A percentile compares a stretch with the other conserved stretches of the same genome.
phyloP scores from a whole-genome alignment of 1,284 basidiomycete genomes.

The Ganoderma meredithae region DNA sequence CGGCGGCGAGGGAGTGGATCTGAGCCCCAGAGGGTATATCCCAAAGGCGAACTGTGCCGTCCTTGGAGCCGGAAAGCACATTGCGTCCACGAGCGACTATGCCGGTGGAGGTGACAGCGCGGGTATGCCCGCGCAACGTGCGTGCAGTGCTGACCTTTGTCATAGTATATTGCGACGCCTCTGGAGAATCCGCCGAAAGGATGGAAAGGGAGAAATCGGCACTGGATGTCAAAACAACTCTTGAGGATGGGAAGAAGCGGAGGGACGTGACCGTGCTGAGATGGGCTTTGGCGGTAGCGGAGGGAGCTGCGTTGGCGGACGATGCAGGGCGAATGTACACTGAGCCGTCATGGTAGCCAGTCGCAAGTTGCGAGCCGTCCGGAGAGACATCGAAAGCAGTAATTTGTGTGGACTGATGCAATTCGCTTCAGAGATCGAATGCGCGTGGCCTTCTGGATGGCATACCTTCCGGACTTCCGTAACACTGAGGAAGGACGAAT shows the following conservation, averaged over 20 bases:
- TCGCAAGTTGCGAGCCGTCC: constrained; percentile 63
- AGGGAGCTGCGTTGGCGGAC: constrained; percentile 23
- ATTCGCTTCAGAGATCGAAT: neutral
- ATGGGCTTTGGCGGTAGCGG: constrained; percentile 54
- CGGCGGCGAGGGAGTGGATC: constrained; percentile 50
- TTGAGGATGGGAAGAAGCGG: constrained; percentile 69
- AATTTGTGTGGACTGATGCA: constrained; percentile 48
- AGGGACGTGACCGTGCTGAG: constrained; percentile 62
- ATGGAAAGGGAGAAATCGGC: constrained; percentile 69
- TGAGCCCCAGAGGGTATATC: constrained; percentile 67
- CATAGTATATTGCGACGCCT: constrained; percentile 31
- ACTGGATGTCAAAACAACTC: constrained; percentile 67
- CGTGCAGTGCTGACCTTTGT: constrained; percentile 54
- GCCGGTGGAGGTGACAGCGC: constrained; percentile 63
- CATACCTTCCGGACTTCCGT: constrained; percentile 47
- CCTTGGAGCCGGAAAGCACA: constrained; percentile 67
- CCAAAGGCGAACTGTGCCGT: constrained; percentile 79
- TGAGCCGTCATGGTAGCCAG: constrained; percentile 65
- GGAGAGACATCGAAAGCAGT: constrained; percentile 69
- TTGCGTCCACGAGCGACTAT: constrained; percentile 73
- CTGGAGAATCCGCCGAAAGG: constrained; percentile 58
- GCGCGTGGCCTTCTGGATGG: constrained; percentile 38
- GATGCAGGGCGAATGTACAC: constrained; percentile 49
- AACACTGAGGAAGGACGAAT: constrained; percentile 54
- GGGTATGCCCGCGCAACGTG: constrained; percentile 73